Conservation (phyloP, 495 filamentous ascomycete genomes). For the Aspergillus sclerotioniger region DNA sequence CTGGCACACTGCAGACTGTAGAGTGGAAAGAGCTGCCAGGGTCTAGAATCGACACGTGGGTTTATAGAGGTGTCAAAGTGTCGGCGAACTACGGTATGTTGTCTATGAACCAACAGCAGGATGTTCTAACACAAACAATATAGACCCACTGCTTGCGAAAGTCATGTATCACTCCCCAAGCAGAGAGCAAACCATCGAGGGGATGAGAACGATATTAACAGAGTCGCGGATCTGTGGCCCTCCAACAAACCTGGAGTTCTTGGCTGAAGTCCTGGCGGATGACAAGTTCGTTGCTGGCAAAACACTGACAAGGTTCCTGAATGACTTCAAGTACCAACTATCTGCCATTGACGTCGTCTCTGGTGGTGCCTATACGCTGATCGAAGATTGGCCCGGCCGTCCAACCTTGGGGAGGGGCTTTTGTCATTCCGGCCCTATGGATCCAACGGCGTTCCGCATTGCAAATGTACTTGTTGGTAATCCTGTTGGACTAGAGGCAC, state of each 20-base stretch:
- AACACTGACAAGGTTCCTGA: constrained; percentile 54
- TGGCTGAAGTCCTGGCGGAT: constrained; percentile 44
- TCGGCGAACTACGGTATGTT: constrained; percentile 52
- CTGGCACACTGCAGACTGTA: constrained; percentile 56
- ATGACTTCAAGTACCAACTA: constrained; percentile 47
- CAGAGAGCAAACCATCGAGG: constrained; percentile 42
- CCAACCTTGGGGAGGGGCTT: constrained; percentile 52
- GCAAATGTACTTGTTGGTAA: constrained; percentile 62
- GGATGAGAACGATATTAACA: constrained; percentile 40
- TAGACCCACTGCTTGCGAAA: constrained; percentile 62
- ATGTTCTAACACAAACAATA: not conserved
- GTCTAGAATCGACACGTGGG: constrained; percentile 61
- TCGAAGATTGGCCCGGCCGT: constrained; percentile 60
- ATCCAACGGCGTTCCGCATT: constrained; percentile 51
- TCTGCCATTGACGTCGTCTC: constrained; percentile 57
- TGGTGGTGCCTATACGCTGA: constrained; percentile 53
- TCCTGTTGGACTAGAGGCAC: constrained; percentile 43
- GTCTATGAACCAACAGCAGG: not conserved
- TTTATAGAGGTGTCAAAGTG: constrained; percentile 52
- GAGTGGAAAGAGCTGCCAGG: constrained; percentile 44
- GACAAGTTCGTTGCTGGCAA: constrained; percentile 42
- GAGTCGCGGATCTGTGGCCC: constrained; percentile 51
- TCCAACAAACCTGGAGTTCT: constrained; percentile 56
- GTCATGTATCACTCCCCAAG: constrained; percentile 51
- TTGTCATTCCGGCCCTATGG: constrained; percentile 54